Evolutionary conservation across 2,329 filamentous ascomycete species (phyloP), one percentile per base, ranked within the genome.

Genomic region (Xylariaceae sp.): DNA sequence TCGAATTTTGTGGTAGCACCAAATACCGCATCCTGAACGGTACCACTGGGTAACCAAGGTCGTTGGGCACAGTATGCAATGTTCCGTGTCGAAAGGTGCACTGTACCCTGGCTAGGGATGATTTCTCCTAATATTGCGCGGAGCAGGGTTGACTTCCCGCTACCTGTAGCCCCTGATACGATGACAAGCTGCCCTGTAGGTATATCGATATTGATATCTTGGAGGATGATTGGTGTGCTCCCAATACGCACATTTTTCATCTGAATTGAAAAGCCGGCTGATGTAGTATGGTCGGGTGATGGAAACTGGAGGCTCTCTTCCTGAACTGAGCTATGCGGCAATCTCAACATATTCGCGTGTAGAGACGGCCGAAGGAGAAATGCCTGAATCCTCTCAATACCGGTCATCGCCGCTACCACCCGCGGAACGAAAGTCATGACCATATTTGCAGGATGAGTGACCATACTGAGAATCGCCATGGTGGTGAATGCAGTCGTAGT

Each of bases 371-470:
- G 49, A 1, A 64, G 52, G 1, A 71, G 45, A 34, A 62, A 71
- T 0, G 37, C 35, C 39, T 71, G 67, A 3, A 72, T 69, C 11
- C 66, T 59, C 11, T 67, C 62, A 38, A 70, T 67, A 17, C 60
- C 61, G 0, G 67, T 53, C 5, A 65, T 56, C 0, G 64, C 56
- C 0, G 60, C 62, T 0, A 69, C 52, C 0, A 53, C 59, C 4
- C 59, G 56, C 0, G 68, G 69, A 1, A 69, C 44, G 16, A 67
- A 62, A 0, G 68, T 69, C 68, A 71, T 70, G 17, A 72, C 34
- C 34, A 70, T 70, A 41, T 70, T 70, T 5, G 67, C 67, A 0
- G 67, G 67, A 22, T 69, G 65, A 3, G 66, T 70, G 0, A 71
- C 58, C 54, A 72, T 60, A 6, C 53, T 48, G 6, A 72, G 42